Evolutionary conservation across 2,329 filamentous ascomycete genomes (phyloP).

Genomic region (Chaetomium sp.): DNA sequence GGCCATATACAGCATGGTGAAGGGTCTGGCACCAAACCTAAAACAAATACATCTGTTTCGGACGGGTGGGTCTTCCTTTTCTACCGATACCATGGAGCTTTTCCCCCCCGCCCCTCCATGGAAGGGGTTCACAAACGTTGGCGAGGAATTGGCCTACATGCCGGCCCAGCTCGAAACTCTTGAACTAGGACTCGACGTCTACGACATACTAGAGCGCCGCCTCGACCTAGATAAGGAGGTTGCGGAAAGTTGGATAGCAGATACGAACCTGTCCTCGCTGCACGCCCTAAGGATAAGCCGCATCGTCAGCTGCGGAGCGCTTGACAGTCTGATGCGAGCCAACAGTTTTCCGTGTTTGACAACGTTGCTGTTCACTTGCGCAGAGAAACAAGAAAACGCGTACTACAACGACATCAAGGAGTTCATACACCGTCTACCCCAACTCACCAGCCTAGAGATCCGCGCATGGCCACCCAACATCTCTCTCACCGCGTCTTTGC

Average conservation of each 20-base stretch:
- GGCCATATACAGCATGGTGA: conserved; percentile 3
- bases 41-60: conserved; percentile 1
- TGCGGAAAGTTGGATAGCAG: neutral
- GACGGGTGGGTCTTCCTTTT: too few species aligned
- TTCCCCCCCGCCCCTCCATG: neutral
- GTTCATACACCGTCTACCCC: conserved; percentile 4
- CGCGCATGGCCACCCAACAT: neutral
- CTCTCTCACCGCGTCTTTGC: neutral
- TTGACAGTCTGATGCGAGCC: neutral
- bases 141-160: neutral
- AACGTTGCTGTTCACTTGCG: conserved; percentile 9
- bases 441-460: conserved; percentile 8
- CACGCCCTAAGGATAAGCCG: conserved; percentile 2
- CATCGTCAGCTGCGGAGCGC: neutral
- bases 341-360: neutral
- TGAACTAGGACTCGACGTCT: neutral
- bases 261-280: neutral
- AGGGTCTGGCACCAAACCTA: conserved; percentile 5
- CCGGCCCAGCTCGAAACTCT: neutral
- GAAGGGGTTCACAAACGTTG: conserved; percentile 4
- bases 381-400: neutral
- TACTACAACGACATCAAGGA: conserved; percentile 7
- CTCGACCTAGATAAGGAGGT: neutral
- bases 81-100: too few species aligned
- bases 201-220: too few species aligned